Evolutionary conservation across 2,329 filamentous ascomycete species (phyloP).

Genomic region (Pseudogymnoascus sp.): DNA sequence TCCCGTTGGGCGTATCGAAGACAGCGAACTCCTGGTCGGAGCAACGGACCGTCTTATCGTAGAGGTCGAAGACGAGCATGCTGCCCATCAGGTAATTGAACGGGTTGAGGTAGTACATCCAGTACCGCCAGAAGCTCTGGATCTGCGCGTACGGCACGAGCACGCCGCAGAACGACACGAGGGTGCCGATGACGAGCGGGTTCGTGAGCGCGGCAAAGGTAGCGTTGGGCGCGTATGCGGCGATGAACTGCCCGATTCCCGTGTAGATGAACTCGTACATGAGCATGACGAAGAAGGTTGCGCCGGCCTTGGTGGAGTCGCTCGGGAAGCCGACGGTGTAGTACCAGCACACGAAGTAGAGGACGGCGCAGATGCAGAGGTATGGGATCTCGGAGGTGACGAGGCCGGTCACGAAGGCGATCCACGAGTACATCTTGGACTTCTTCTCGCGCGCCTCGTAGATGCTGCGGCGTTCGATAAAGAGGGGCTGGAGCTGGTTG

Average conservation of each 20-base stretch:
- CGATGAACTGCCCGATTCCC: slow-evolving; percentile 52
- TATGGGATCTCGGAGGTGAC: slow-evolving; percentile 40
- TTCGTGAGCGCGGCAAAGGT: slow-evolving; percentile 51
- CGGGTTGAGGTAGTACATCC: slow-evolving; percentile 48
- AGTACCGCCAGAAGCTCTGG: slow-evolving; percentile 55
- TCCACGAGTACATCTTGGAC: slow-evolving; percentile 52
- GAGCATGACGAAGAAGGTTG: slow-evolving; percentile 45
- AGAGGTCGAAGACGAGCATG: slow-evolving; percentile 44
- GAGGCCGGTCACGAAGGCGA: slow-evolving; percentile 47
- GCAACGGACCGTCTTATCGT: slow-evolving; percentile 39
- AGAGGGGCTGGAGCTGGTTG: slow-evolving; percentile 50
- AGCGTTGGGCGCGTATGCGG: slow-evolving; percentile 52
- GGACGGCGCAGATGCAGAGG: slow-evolving; percentile 34
- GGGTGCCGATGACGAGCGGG: slow-evolving; percentile 49
- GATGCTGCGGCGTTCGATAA: slow-evolving; percentile 47
- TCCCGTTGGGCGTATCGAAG: slow-evolving; percentile 29
- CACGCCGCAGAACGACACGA: slow-evolving; percentile 67
- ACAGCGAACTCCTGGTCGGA: slow-evolving; percentile 39
- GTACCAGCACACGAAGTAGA: slow-evolving; percentile 47
- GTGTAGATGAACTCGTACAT: slow-evolving; percentile 54
- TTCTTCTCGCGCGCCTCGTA: slow-evolving; percentile 52
- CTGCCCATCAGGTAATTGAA: slow-evolving; percentile 53
- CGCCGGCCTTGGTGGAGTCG: slow-evolving; percentile 35
- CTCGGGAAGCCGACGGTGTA: slow-evolving; percentile 39
- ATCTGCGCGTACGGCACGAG: slow-evolving; percentile 58